A percentile compares a stretch with the other conserved stretches of the same genome.
Evolutionary conservation across 1,139 yeast species (phyloP).

Genomic region (Saccharomyces hybrid): DNA sequence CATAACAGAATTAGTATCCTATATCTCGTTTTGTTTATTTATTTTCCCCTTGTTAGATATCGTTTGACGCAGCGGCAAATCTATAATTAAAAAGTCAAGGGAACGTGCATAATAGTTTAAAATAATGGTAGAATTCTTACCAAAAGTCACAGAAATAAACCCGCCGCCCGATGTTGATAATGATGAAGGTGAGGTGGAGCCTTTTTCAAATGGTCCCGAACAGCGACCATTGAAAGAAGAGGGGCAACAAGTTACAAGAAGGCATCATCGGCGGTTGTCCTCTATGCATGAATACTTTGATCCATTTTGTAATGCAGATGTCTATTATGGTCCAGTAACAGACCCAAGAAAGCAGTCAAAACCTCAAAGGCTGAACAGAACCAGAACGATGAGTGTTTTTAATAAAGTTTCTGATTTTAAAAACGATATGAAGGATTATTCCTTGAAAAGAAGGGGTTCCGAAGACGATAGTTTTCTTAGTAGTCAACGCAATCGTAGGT

Average conservation of each 20-base stretch:
- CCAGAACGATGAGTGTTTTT: constrained; percentile 37
- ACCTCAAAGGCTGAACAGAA: constrained; percentile 9
- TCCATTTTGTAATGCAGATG: constrained; percentile 62
- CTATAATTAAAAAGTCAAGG: background rate
- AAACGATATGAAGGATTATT: constrained; percentile 5
- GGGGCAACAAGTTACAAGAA: constrained; percentile 8
- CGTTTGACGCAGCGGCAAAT: background rate
- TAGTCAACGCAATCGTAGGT: constrained; percentile 42
- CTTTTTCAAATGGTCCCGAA: background rate
- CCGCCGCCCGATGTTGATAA: background rate
- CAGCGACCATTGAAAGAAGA: background rate
- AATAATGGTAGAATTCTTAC: background rate
- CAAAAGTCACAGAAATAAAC: background rate
- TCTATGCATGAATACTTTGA: constrained; percentile 35
- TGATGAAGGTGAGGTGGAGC: background rate
- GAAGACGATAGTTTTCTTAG: constrained; percentile 46
- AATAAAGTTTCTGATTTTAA: constrained; percentile 28
- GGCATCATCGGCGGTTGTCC: constrained; percentile 23
- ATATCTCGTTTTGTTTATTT: background rate
- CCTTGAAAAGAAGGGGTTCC: constrained; percentile 49
- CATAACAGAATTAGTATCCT: background rate
- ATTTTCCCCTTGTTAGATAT: background rate
- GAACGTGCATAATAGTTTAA: background rate
- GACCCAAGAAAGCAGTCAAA: constrained; percentile 38
- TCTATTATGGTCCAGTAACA: constrained; percentile 60